Evolutionary conservation across 2,329 filamentous ascomycete genomes (phyloP).

Genomic region (Endoconidiophora polonica): DNA sequence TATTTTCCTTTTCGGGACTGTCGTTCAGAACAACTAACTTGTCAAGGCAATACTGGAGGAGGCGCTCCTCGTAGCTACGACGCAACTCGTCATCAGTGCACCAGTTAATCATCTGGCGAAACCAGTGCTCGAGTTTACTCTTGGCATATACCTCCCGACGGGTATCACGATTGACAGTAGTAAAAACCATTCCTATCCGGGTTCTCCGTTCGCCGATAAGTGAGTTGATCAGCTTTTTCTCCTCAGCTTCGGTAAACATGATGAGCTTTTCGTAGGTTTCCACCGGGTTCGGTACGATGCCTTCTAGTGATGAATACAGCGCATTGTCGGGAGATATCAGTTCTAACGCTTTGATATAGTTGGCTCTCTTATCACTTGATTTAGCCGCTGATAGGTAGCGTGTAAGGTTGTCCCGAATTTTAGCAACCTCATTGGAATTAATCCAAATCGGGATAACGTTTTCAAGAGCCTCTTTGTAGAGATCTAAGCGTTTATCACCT

Average conservation of each 20-base stretch:
- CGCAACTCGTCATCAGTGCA: slow-evolving; percentile 69
- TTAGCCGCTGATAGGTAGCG: slow-evolving; percentile 64
- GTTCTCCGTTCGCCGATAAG: slow-evolving; percentile 81
- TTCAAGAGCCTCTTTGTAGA: slow-evolving; percentile 28
- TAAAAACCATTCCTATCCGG: slow-evolving; percentile 66
- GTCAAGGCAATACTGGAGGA: slow-evolving; percentile 68
- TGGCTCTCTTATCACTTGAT: slow-evolving; percentile 50
- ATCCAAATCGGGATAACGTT: slow-evolving; percentile 60
- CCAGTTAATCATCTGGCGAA: slow-evolving; percentile 79
- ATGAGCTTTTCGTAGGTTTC: slow-evolving; percentile 70
- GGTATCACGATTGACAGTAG: slow-evolving; percentile 71
- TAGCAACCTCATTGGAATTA: slow-evolving; percentile 46
- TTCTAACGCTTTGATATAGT: slow-evolving; percentile 61
- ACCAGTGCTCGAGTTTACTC: slow-evolving; percentile 66
- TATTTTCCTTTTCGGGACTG: slow-evolving; percentile 47
- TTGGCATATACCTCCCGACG: slow-evolving; percentile 65
- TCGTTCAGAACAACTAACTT: slow-evolving; percentile 50
- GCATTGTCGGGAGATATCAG: slow-evolving; percentile 65
- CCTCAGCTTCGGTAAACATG: slow-evolving; percentile 68
- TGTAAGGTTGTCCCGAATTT: slow-evolving; percentile 52
- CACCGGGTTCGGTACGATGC: slow-evolving; percentile 61
- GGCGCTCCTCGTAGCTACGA: slow-evolving; percentile 76
- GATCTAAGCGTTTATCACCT: slow-evolving; percentile 23
- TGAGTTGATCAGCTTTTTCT: slow-evolving; percentile 76
- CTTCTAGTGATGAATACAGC: slow-evolving; percentile 69